A percentile compares a stretch with the other conserved stretches of the same genome.
These are phyloP conservation scores for Discostella stelligeroides DNA, from an alignment of 108 stramenopile species.

Conservation along the genomic window DNA sequence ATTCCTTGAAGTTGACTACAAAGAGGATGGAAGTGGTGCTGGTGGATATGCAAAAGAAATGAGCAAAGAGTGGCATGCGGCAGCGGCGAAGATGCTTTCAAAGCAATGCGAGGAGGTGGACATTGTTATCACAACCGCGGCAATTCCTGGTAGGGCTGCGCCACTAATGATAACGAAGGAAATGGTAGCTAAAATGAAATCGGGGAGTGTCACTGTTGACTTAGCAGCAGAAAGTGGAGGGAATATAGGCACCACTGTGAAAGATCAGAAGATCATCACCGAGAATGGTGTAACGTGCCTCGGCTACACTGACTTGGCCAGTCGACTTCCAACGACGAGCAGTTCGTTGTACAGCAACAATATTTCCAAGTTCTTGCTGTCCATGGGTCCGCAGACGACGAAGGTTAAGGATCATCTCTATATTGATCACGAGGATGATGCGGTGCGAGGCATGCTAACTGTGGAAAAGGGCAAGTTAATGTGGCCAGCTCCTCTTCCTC, in stretches of 20 bases:
- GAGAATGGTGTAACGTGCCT: slow-evolving; percentile 94
- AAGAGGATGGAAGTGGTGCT: slow-evolving; percentile 97
- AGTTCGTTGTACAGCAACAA: slow-evolving; percentile 96
- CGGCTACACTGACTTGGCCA: slow-evolving; percentile 98
- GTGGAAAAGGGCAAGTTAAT: slow-evolving; percentile 89
- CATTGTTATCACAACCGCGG: slow-evolving; percentile 98
- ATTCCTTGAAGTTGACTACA: slow-evolving; percentile 94
- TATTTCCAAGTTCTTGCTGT: slow-evolving; percentile 91
- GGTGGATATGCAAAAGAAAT: slow-evolving; percentile 99
- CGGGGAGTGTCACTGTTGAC: slow-evolving; percentile 97
- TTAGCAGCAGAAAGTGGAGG: slow-evolving; percentile 98
- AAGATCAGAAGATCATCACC: slow-evolving; percentile 82
- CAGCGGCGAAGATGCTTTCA: slow-evolving; percentile 85
- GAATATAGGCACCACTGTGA: slow-evolving; percentile 96
- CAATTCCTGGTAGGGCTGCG: slow-evolving; percentile 96
- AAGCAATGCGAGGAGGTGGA: slow-evolving; percentile 96
- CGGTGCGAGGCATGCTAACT: slow-evolving; percentile 92
- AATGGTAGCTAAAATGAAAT: slow-evolving; percentile 96
- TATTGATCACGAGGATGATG: slow-evolving; percentile 89
- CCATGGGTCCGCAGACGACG: slow-evolving; percentile 73
- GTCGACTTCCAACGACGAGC: slow-evolving; percentile 93
- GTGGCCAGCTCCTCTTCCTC: slow-evolving; percentile 91
- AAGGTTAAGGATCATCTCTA: slow-evolving; percentile 64
- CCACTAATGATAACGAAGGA: slow-evolving; percentile 97
- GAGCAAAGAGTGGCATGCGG: slow-evolving; percentile 96